A percentile compares a stretch with the other conserved stretches of the same genome.
Conservation (phyloP, 2,329 filamentous ascomycete species). For the Penicillium crustosum region DNA sequence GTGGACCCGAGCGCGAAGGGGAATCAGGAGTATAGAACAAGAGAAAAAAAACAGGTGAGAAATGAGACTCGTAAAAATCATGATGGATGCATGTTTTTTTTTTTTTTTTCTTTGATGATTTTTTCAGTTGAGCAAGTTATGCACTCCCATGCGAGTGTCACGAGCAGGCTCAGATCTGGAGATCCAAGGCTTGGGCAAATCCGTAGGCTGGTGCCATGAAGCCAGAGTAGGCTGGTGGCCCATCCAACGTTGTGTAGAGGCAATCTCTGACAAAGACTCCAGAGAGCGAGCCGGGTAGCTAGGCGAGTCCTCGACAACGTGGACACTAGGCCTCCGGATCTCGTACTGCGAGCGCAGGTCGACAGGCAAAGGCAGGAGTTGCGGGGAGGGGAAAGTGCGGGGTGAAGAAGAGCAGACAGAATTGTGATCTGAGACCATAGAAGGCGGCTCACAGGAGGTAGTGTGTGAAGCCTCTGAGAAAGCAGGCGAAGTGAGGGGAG, state of each 20-base stretch:
- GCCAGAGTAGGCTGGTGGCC: constrained; percentile 28
- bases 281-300: constrained; percentile 22
- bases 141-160: constrained; percentile 43
- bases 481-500: constrained; percentile 63
- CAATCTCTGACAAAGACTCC: constrained; percentile 28
- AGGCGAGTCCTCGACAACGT: constrained; percentile 28
- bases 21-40: constrained; percentile 20
- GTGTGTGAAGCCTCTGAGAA: constrained; percentile 62
- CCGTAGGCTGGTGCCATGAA: constrained; percentile 31
- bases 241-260: constrained; percentile 30
- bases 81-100: constrained; percentile 2
- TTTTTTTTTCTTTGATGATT: neutral
- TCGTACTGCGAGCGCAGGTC: constrained; percentile 46
- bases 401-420: constrained; percentile 64
- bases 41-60: constrained; percentile 14
- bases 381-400: constrained; percentile 43
- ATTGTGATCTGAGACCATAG: constrained; percentile 68
- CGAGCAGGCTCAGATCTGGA: constrained; percentile 28
- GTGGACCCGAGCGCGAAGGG: constrained; percentile 11
- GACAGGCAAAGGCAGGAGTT: constrained; percentile 42
- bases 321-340: constrained; percentile 33
- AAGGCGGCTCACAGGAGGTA: constrained; percentile 62
- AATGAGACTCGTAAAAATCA: constrained; percentile 26
- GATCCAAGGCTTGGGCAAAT: constrained; percentile 29
- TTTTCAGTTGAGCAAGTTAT: constrained; percentile 40